Evolutionary conservation across 169 alveolate genomes (phyloP), one percentile per base, ranked within the genome.

Genomic region (Plasmodium reichenowi): DNA sequence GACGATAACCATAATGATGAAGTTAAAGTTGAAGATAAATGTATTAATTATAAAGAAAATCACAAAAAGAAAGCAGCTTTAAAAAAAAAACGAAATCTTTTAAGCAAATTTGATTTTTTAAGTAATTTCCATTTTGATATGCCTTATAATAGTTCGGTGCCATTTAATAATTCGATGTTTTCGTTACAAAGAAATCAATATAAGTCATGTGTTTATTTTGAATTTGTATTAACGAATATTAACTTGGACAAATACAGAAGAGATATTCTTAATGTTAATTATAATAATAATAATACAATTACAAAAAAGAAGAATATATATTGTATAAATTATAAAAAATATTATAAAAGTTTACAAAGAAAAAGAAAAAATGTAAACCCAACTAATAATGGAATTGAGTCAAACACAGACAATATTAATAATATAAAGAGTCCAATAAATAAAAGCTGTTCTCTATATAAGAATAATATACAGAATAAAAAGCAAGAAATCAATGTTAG

Each of bases 181-280:
- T 83, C 91, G 2, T 50, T 83, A 20, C 91, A 83, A 68, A 83
- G 50, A 83, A 83, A 68, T 68, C 83, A 83, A 4, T 58, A 68
- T 52, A 68, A 32, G n/a, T 83, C 91, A 0, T 68, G 47, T 43
- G 76, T 68, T 0, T 83, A 68, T 8, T 68, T 68, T 43, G 91
- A 83, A 50, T 83, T 67, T 47, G 56, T 83, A 13, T 54, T 83
- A 38, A 83, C 91, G 29, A 83, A 83, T 68, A 67, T 83, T 52
- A 83, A 83, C 10, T 17, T 83, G 47, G 91, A 68, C 58, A 83
- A 68, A 45, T 83, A 83, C 47, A 48, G 83, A 83, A 68, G 60
- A 29, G 58, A 83, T 50, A 68, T 83, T 68, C 24, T 83, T 45
- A 83, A 83, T 47, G 83, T 83, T 29, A 83, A 83, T 29, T 83